phyloP scores from a whole-genome alignment of 108 stramenopile species.

The Nitzschia sp. region DNA sequence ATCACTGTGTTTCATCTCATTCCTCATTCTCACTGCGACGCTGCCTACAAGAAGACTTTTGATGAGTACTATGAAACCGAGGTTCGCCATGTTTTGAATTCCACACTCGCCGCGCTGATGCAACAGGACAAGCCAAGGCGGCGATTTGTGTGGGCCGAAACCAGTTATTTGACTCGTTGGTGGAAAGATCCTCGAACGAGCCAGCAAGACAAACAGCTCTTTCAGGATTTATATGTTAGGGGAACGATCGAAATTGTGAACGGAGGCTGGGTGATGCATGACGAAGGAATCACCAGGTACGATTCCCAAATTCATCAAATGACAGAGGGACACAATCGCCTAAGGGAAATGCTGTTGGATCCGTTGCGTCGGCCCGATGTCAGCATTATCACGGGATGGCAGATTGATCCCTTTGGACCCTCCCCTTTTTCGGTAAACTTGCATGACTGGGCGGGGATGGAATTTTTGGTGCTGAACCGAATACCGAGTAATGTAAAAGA shows the following conservation, averaged over 20 bases:
- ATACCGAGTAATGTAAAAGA: background rate
- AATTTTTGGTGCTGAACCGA: conserved; percentile 3
- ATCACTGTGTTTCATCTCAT: conserved; percentile 24
- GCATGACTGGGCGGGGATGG: conserved; percentile 4
- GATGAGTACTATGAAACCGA: conserved; percentile 61
- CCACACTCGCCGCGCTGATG: conserved; percentile 37
- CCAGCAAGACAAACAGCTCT: conserved; percentile 14
- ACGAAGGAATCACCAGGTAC: conserved; percentile 54
- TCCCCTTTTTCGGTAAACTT: conserved; percentile 30
- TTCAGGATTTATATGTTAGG: conserved; percentile 5
- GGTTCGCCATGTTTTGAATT: conserved; percentile 40
- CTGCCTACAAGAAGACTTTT: conserved; percentile 65
- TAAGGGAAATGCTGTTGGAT: conserved; percentile 33
- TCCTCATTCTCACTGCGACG: conserved; percentile 62
- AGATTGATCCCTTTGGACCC: conserved; percentile 63
- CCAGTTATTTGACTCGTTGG: conserved; percentile 63
- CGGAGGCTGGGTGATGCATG: conserved; percentile 60
- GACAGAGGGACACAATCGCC: conserved; percentile 55
- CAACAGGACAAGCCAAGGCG: conserved; percentile 23
- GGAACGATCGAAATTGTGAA: conserved; percentile 57
- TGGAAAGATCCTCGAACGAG: conserved; percentile 42
- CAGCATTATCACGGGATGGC: conserved; percentile 51
- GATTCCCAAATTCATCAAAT: conserved; percentile 59
- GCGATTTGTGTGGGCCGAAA: conserved; percentile 66
- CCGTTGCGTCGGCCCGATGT: conserved; percentile 13